Base-by-base conservation (phyloP, 2,329 filamentous ascomycete species). In the Xylariales sp. region DNA sequence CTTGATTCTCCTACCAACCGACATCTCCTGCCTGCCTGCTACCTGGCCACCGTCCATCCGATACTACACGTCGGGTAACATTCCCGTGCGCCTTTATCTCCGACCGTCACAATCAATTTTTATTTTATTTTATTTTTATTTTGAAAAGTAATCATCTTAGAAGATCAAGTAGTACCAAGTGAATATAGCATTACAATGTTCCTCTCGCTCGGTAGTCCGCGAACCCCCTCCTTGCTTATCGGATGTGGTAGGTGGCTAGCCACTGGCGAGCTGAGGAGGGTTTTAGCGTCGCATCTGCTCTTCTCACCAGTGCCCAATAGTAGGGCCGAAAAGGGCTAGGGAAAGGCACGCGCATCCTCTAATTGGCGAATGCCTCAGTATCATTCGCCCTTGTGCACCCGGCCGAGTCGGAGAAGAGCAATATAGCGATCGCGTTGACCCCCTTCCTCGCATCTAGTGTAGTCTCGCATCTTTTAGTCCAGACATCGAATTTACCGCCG, bases 251-350 rank as follows among this genome's bases (percentile, higher is more conserved):
- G 60, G 34, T 60, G 49, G 53, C 63, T 56, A 30, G 49, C 34
- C 28, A 10, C 34, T 52, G 63, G 45, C 48, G 58, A 60, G 67
- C 63, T 69, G 56, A 65, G 57, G 36, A 65, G 36, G 16, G 23
- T 23, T 60, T 59, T 57, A 67, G 39, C 49, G 67, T 69, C 16
- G 50, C 55, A 67, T 61, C 49, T 59, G 49, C 36, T 32, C 30
- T 60, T 63, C 18, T 53, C 55, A 52, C 50, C 50, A 64, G 52
- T 61, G 67, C 55, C 64, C 64, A 63, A 53, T 23, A 67, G 64
- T 66, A 69, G 63, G 67, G 30, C 67, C 67, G 64, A 66, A 67
- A 60, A 14, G 54, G 39, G 23, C 23, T 45, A 45, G 39, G 41
- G 10, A 62, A 48, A 63, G 55, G 57, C 54, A 62, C 46, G 28